Conservation (phyloP, 768 basidiomycete species). For the Coprinellus micaceus region DNA sequence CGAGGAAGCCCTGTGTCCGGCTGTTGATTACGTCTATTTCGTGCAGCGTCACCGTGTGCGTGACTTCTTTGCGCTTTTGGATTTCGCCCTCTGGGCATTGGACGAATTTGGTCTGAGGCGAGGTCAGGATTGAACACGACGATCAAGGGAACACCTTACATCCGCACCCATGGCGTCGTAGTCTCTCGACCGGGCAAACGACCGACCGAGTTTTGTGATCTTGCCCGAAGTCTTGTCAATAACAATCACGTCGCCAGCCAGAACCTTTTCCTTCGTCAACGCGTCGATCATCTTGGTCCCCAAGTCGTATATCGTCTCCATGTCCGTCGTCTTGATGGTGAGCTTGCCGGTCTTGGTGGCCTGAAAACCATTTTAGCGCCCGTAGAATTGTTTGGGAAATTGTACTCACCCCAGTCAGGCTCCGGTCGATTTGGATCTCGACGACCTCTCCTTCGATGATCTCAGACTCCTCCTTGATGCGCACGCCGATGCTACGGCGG, state of each 20-base stretch:
- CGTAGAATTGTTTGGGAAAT: slow-evolving; percentile 9
- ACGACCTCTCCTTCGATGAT: slow-evolving; percentile 98
- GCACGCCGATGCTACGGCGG: slow-evolving; percentile 91
- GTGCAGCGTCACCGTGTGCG: slow-evolving; percentile 95
- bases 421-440: slow-evolving; percentile 97
- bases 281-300: slow-evolving; percentile 99
- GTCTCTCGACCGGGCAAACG: slow-evolving; percentile 94
- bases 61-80: slow-evolving; percentile 95
- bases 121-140: no score
- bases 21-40: slow-evolving; percentile 99
- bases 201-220: slow-evolving; percentile 92
- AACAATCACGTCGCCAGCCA: slow-evolving; percentile 90
- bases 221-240: slow-evolving; percentile 98
- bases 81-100: slow-evolving; percentile 98
- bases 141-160: no score
- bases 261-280: slow-evolving; percentile 93
- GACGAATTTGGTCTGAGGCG: slow-evolving; percentile 87
- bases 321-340: slow-evolving; percentile 97
- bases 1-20: slow-evolving; percentile 96
- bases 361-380: slow-evolving; percentile 35
- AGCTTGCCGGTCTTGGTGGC: slow-evolving; percentile 97
- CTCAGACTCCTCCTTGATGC: slow-evolving; percentile 97
- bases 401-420: slow-evolving; percentile 80
- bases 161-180: slow-evolving; percentile 99
- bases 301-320: slow-evolving; percentile 99